Conservation (phyloP, 2,329 filamentous ascomycete genomes). For the Rosellinia necatrix region DNA sequence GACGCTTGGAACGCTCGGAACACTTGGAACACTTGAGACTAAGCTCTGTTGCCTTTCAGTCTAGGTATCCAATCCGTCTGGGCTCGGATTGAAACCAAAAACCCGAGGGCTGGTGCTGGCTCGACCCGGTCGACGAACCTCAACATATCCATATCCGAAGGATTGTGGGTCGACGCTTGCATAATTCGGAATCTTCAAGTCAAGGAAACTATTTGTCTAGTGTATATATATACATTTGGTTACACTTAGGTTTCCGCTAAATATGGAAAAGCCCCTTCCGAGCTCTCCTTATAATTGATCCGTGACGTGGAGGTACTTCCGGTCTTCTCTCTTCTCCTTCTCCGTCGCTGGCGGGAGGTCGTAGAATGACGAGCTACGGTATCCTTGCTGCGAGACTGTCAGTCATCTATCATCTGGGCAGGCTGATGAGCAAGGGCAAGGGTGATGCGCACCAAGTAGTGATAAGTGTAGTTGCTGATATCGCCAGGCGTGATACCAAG, state of each 20-base stretch:
- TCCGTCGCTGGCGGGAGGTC: slow-evolving; percentile 94
- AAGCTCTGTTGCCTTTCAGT: neutral
- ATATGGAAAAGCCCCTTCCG: slow-evolving; percentile 29
- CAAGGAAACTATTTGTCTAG: slow-evolving; percentile 39
- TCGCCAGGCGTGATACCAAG: slow-evolving; percentile 88
- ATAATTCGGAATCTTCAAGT: slow-evolving; percentile 21
- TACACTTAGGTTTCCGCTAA: slow-evolving; percentile 28
- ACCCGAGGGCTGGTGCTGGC: neutral
- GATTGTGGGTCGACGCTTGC: neutral
- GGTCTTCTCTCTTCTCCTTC: slow-evolving; percentile 91
- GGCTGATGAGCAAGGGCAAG: too few relatives aligned
- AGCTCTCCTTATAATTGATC: slow-evolving; percentile 71
- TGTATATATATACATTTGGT: slow-evolving; percentile 46
- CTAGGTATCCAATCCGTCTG: neutral
- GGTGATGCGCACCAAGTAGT: slow-evolving; percentile 78
- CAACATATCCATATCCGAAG: neutral
- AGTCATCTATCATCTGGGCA: slow-evolving; percentile 20
- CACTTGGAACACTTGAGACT: too few relatives aligned
- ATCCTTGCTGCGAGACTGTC: slow-evolving; percentile 70
- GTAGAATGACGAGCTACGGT: slow-evolving; percentile 85
- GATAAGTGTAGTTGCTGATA: slow-evolving; percentile 83
- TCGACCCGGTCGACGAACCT: neutral
- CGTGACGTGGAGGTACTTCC: slow-evolving; percentile 93
- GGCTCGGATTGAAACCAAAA: too few relatives aligned
- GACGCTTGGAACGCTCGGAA: too few relatives aligned